phyloP scores from a whole-genome alignment of 2,329 filamentous ascomycete genomes.

The Fusarium sp. region DNA sequence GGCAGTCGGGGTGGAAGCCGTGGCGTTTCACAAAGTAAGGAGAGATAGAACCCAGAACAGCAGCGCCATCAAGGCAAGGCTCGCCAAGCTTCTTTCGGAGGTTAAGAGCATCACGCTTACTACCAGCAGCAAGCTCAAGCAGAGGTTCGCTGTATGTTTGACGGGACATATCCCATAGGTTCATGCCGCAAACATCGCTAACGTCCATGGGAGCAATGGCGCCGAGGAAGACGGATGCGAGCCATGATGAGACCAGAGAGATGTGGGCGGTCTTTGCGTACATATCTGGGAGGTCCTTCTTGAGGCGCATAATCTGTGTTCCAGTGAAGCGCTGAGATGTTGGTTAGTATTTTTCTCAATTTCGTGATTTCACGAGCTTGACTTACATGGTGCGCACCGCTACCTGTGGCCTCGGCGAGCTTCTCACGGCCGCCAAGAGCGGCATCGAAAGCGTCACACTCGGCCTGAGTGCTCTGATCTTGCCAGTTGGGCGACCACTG shows the following conservation, averaged over 20 bases:
- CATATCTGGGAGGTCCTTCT: constrained; percentile 81
- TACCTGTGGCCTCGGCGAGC: constrained; percentile 86
- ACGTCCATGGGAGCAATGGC: constrained; percentile 90
- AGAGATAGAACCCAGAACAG: constrained; percentile 80
- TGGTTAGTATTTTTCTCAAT: constrained; percentile 24
- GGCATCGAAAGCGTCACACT: constrained; percentile 90
- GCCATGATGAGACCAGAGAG: constrained; percentile 93
- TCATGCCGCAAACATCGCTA: constrained; percentile 95
- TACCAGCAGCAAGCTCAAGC: constrained; percentile 79
- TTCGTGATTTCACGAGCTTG: constrained; percentile 12
- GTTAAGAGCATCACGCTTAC: constrained; percentile 69
- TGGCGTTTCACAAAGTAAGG: constrained; percentile 84
- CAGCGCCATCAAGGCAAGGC: constrained; percentile 84
- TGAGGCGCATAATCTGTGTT: constrained; percentile 93
- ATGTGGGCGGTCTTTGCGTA: constrained; percentile 87
- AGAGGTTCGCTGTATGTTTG: constrained; percentile 81
- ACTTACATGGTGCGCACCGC: constrained; percentile 91
- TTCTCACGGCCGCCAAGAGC: constrained; percentile 74
- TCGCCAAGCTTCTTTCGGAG: constrained; percentile 84
- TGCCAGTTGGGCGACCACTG: constrained; percentile 97
- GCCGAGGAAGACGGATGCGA: constrained; percentile 91
- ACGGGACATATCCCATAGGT: constrained; percentile 89
- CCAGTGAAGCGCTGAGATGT: constrained; percentile 85
- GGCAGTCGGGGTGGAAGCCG: constrained; percentile 81
- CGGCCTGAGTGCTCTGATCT: constrained; percentile 91